These are phyloP conservation scores for Starmerella davenportii DNA, from an alignment of 805 yeast genomes.

Conservation along the genomic window DNA sequence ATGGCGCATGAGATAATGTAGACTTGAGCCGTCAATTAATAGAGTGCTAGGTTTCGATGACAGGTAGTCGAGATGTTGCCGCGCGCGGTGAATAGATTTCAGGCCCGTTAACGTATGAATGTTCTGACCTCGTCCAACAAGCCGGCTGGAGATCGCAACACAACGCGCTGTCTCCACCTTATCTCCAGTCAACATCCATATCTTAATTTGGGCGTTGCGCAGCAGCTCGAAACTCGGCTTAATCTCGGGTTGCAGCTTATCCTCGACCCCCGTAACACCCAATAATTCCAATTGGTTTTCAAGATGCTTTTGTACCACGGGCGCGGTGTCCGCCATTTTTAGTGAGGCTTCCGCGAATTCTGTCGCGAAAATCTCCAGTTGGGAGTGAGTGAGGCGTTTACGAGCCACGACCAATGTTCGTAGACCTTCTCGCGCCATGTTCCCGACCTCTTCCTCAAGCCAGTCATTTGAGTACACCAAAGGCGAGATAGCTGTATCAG, in stretches of 20 bases:
- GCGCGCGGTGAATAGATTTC: constrained; percentile 42
- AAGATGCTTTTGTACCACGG: constrained; percentile 45
- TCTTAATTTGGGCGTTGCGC: constrained; percentile 90
- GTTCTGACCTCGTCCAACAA: constrained; percentile 84
- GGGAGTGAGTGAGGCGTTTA: constrained; percentile 38
- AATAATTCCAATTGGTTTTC: constrained; percentile 71
- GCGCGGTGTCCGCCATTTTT: constrained; percentile 55
- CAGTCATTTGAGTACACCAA: constrained; percentile 81
- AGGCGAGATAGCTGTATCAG: constrained; percentile 79
- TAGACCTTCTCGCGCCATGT: constrained; percentile 96
- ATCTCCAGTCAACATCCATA: constrained; percentile 99
- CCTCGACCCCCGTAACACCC: constrained; percentile 96
- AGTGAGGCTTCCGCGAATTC: constrained; percentile 57
- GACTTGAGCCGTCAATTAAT: constrained; percentile 84
- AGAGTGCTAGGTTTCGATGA: constrained; percentile 45
- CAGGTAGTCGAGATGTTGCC: constrained; percentile 57
- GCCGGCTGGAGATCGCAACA: constrained; percentile 88
- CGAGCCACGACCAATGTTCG: constrained; percentile 90
- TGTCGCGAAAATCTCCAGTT: constrained; percentile 44
- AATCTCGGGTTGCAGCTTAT: constrained; percentile 77
- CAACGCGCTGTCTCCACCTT: constrained; percentile 97
- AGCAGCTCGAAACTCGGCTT: constrained; percentile 79
- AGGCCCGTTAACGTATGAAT: constrained; percentile 70
- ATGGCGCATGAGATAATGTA: constrained; percentile 46
- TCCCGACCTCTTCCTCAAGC: constrained; percentile 93